phyloP scores from a whole-genome alignment of 768 basidiomycete species.

The Auriscalpium microsporum region DNA sequence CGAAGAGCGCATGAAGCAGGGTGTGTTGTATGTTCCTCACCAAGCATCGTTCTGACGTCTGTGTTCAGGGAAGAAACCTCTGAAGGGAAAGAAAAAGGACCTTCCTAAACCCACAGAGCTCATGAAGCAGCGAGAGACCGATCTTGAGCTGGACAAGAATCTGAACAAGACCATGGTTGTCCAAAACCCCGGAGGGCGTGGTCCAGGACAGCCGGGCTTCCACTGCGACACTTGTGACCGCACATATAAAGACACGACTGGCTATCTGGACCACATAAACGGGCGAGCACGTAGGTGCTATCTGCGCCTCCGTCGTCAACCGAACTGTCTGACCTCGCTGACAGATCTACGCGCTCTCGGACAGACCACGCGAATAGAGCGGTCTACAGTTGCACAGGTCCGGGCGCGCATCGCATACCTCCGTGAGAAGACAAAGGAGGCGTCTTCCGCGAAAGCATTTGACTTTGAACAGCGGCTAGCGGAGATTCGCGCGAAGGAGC shows the following conservation, averaged over 20 bases:
- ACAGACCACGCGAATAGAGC: conserved; percentile 87
- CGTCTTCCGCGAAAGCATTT: conserved; percentile 78
- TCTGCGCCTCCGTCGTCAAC: background rate
- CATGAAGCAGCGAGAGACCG: conserved; percentile 79
- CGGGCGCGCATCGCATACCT: conserved; percentile 82
- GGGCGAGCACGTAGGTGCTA: conserved; percentile 74
- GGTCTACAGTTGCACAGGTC: conserved; percentile 90
- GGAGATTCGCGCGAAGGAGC: conserved; percentile 71
- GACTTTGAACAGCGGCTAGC: conserved; percentile 89
- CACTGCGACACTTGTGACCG: conserved; percentile 87
- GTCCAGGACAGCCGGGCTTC: conserved; percentile 89
- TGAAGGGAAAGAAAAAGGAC: conserved; percentile 61
- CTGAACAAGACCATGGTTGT: conserved; percentile 93
- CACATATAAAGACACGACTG: conserved; percentile 90
- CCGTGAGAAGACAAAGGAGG: conserved; percentile 80
- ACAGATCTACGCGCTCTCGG: conserved; percentile 87
- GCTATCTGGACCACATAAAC: conserved; percentile 94
- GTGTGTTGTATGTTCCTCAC: conserved; percentile 27
- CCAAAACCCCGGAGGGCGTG: conserved; percentile 69
- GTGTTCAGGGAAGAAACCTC: conserved; percentile 69
- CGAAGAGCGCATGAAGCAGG: conserved; percentile 63
- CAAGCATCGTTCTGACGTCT: background rate
- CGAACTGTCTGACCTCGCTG: conserved; percentile 5
- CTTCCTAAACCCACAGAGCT: conserved; percentile 90
- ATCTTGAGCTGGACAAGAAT: conserved; percentile 91